A percentile compares a stretch with the other conserved stretches of the same genome.
Conservation (phyloP, 1,284 basidiomycete genomes). For the Ceraceosorus guamensis region DNA sequence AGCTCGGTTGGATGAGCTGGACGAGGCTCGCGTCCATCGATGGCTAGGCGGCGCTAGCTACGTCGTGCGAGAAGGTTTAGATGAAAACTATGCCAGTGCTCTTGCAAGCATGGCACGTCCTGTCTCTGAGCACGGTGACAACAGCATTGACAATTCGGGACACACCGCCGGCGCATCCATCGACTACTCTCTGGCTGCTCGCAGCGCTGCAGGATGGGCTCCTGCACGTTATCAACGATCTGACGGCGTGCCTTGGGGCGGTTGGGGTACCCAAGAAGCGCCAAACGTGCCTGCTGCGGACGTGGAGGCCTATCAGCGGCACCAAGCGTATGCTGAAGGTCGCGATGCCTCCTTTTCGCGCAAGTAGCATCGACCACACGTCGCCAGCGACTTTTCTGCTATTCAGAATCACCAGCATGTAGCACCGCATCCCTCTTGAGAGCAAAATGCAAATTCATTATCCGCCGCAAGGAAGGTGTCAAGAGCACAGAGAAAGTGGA, state of each 20-base stretch:
- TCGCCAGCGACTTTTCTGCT: too few species aligned
- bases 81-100: conserved; percentile 18
- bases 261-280: conserved; percentile 7
- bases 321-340: neutral
- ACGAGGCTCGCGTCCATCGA: conserved; percentile 17
- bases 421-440: too few species aligned
- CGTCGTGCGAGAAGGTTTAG: conserved; percentile 32
- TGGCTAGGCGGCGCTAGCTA: conserved; percentile 26
- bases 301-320: neutral
- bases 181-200: conserved; percentile 3
- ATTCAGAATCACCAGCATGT: too few species aligned
- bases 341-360: too few species aligned
- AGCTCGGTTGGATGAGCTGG: conserved; percentile 14
- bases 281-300: neutral
- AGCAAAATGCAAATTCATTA: too few species aligned
- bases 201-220: conserved; percentile 32
- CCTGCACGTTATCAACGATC: conserved; percentile 21
- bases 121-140: neutral
- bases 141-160: conserved; percentile 3
- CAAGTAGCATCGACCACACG: too few species aligned
- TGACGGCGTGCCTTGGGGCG: conserved; percentile 5
- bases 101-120: conserved; percentile 8
- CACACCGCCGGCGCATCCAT: neutral
- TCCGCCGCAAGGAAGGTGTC: too few species aligned
- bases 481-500: too few species aligned